Evolutionary conservation across 257 asterid species (phyloP).

Genomic region (Marsdenia floribunda): DNA sequence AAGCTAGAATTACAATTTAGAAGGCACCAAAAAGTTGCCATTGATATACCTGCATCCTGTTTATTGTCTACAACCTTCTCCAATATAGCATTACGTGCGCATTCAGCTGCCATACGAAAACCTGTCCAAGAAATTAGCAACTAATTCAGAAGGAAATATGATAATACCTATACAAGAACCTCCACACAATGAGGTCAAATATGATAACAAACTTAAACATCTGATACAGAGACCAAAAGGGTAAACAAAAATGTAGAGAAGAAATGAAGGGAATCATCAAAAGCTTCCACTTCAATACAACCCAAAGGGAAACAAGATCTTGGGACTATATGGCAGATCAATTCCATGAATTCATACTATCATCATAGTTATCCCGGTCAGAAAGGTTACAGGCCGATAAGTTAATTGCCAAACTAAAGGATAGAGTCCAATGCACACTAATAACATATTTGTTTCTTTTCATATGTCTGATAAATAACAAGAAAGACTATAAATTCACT

Average conservation of each 20-base stretch:
- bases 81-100: slow-evolving; percentile 73
- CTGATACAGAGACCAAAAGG: background rate
- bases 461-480: background rate
- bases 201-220: background rate
- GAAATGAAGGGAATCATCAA: background rate
- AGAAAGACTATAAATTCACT: background rate
- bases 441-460: background rate
- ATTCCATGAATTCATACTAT: background rate
- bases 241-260: background rate
- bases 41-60: slow-evolving; percentile 58
- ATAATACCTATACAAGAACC: background rate
- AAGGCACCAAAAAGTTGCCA: slow-evolving; percentile 4
- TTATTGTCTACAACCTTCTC: slow-evolving; percentile 88
- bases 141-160: background rate
- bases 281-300: background rate
- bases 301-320: background rate
- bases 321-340: background rate
- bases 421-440: background rate
- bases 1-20: background rate
- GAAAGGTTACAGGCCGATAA: background rate
- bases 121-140: slow-evolving; percentile 33
- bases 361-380: background rate
- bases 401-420: background rate
- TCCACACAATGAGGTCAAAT: background rate
- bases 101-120: slow-evolving; percentile 88